Evolutionary conservation across 139 green algal species (phyloP), one percentile per base, ranked within the genome.

Genomic region (Picochlorum sp.): DNA sequence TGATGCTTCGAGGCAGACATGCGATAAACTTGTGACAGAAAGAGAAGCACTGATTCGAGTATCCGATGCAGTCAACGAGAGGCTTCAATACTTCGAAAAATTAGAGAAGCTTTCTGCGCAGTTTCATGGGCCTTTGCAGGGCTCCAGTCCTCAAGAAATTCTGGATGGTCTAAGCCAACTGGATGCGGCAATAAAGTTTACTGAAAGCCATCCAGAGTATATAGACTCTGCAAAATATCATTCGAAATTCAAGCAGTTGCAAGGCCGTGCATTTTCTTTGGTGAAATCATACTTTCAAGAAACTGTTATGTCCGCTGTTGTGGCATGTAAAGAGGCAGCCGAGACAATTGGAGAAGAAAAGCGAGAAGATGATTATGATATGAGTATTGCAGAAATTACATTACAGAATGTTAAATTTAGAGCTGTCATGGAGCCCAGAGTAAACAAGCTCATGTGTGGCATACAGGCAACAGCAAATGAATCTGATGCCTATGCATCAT

Each of bases 351-450:
- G 32, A 20, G 12, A 29, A 36, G 24, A 22, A 18, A 26, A 45
- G 47, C 25, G 10, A 33, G 18, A 33, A 32, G 28, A 35, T 29
- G 5, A 62, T 1, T 51, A 69, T 41, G 67, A 87, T 14, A 64
- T 76, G 3, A 86, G 94, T 61, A 83, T 81, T 2, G 66, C 77
- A 8, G 85, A 94, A 67, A 83, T 87, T 25, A 82, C 86, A 1
- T 77, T 97, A 69, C 74, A 96, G 59, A 95, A 96, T 63, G 91
- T 96, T 62, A 69, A 83, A 8, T 98, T 97, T 77, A 55, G 86
- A 18, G 85, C 91, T 20, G 83, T 82, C 8, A 81, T 85, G n/a
- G 87, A 93, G 74, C 76, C 81, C 18, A 72, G 60, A n/a, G 43
- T 95, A 14, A 87, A 86, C 71, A 75, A 74, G 3, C 44, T 96